These are phyloP conservation scores for Exserohilum rostratum DNA, from an alignment of 2,329 filamentous ascomycete species.

Conservation along the genomic window DNA sequence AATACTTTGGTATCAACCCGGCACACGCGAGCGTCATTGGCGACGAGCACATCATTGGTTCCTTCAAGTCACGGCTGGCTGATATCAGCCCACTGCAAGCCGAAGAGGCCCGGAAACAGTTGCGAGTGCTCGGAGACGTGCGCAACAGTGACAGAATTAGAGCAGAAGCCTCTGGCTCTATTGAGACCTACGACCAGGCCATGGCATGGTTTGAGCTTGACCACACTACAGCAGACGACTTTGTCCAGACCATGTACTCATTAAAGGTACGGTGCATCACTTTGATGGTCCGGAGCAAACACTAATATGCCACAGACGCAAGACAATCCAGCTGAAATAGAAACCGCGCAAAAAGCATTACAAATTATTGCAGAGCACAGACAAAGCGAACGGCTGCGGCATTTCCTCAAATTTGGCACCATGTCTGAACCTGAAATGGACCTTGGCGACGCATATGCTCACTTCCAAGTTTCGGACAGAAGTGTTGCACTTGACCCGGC, in stretches of 20 bases:
- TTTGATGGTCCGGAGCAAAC: neutral
- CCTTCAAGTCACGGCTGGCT: constrained; percentile 64
- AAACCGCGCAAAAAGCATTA: constrained; percentile 62
- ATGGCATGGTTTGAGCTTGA: constrained; percentile 64
- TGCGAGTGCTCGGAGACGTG: constrained; percentile 66
- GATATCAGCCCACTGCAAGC: constrained; percentile 62
- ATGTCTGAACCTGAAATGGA: constrained; percentile 61
- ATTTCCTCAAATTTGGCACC: constrained; percentile 60
- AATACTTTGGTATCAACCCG: constrained; percentile 61
- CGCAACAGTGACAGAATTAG: constrained; percentile 64
- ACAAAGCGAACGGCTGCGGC: constrained; percentile 60
- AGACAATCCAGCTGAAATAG: constrained; percentile 58
- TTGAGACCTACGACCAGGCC: constrained; percentile 69
- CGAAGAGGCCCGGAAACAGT: constrained; percentile 60
- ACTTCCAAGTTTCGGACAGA: constrained; percentile 57
- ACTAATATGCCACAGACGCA: constrained; percentile 48
- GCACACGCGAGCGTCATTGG: constrained; percentile 49
- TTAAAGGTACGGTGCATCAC: constrained; percentile 55
- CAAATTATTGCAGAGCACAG: constrained; percentile 64
- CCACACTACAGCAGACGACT: constrained; percentile 59
- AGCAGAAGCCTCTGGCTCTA: constrained; percentile 62
- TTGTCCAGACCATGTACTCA: constrained; percentile 62
- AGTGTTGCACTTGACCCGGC: constrained; percentile 58
- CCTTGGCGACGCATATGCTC: constrained; percentile 45
- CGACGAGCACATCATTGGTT: constrained; percentile 67